Evolutionary conservation across 2,329 filamentous ascomycete species (phyloP), one percentile per base, ranked within the genome.

Genomic region (Diplocarpon mali): DNA sequence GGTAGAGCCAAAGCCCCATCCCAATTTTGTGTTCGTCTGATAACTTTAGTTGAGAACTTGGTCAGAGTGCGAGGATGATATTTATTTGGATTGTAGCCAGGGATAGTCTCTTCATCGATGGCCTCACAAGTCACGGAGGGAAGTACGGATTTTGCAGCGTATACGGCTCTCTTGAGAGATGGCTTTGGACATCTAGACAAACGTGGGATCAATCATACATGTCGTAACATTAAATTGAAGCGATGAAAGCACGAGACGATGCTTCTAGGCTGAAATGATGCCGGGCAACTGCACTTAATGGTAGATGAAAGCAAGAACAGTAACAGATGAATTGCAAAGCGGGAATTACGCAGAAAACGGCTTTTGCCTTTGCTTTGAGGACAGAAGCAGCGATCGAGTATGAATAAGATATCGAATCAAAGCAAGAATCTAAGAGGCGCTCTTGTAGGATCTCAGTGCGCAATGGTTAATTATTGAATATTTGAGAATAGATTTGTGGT

Each of bases 11-110:
- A 8, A 39, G 2, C 37, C 37, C 24, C 27, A 39, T 39, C 37
- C 37, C 10, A 39, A 12, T 31, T 39, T 39, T 16, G 37, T 39
- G 37, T 30, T 39, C 14, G 37, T 39, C n/a, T 30, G 37, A 39
- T 39, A 39, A 11, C 27, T 39, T 2, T 39, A 14, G 27, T 31
- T 29, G 15, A 39, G 37, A 2, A 39, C 27, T 11, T 39, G 37
- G 27, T 24, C 37, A 5, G 37, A 24, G 16, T 39, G 37, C 24
- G 24, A n/a, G 37, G 30, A 31, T 30, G 7, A 39, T 39, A 39
- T n/a, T 31, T 24, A n/a, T 29, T 30, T 39, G n/a, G 27, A 11
- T 11, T 13, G n/a, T 30, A 39, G 10, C 30, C 30, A 28, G 37
- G 37, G 24, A 30, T 39, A 29, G 37, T 31, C 30, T 39, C 37